phyloP scores from a whole-genome alignment of 2,329 filamentous ascomycete species.

The Penicillium sp. region DNA sequence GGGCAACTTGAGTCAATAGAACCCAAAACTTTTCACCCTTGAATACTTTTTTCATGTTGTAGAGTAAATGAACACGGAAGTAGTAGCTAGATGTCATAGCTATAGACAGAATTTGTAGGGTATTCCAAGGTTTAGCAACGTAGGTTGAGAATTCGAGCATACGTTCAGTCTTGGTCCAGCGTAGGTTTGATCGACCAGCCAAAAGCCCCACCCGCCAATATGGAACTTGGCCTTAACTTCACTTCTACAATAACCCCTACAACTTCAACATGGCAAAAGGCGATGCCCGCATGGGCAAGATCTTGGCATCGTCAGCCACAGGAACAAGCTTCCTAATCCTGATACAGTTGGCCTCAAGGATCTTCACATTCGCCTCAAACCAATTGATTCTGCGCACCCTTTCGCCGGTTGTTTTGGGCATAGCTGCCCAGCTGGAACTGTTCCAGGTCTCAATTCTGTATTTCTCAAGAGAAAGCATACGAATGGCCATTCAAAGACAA shows the following conservation, averaged over 20 bases:
- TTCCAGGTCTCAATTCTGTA: conserved; percentile 93
- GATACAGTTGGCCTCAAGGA: conserved; percentile 83
- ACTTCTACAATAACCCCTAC: conserved; percentile 18
- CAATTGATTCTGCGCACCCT: conserved; percentile 86
- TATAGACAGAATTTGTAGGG: too few species aligned
- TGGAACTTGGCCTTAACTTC: neutral
- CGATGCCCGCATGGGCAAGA: conserved; percentile 20
- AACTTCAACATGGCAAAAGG: conserved; percentile 18
- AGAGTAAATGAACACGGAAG: too few species aligned
- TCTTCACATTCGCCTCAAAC: conserved; percentile 87
- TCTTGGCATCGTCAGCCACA: conserved; percentile 51
- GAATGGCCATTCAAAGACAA: conserved; percentile 87
- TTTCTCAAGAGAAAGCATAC: conserved; percentile 87
- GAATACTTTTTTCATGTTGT: neutral
- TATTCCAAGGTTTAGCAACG: too few species aligned
- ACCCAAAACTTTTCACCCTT: neutral
- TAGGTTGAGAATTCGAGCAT: neutral
- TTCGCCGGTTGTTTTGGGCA: conserved; percentile 79
- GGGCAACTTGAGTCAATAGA: neutral
- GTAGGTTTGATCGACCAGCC: neutral
- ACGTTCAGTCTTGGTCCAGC: neutral
- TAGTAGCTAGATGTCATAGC: too few species aligned
- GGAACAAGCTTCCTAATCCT: conserved; percentile 85
- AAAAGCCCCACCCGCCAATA: neutral
- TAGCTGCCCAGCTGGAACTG: conserved; percentile 87